Evolutionary conservation across 208 protist genomes (phyloP), one percentile per base, ranked within the genome.

Genomic region (Trypanosoma caninum): DNA sequence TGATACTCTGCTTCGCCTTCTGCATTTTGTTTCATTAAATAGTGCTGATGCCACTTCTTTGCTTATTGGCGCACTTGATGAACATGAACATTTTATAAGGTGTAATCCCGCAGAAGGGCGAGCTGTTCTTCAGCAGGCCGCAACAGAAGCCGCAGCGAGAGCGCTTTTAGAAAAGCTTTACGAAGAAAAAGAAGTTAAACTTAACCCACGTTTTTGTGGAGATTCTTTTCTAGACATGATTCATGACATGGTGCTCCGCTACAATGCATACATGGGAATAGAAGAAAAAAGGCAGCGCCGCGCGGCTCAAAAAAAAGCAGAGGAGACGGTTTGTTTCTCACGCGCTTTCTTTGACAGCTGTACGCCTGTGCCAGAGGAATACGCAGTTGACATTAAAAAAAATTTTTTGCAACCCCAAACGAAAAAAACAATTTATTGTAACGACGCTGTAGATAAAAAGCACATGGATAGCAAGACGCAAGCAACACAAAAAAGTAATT

Each of bases 231-330:
- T 70, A 4, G 70, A 84, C 28, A 73, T 63, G 14, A 27, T 88
- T 23, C 44, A 63, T 10, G 62, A 76, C 35, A 83, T 87, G 63
- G 73, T 85, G 1, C 42, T 53, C n/a, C 78, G 78, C 48, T 86
- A 88, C 54, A 75, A 83, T 50, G 70, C 58, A 28, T 87, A 80
- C 60, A 82, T 87, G 60, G 60, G 58, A 46, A 76, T 72, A 45
- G 41, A 72, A 35, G 70, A 76, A 30, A 56, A 59, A 14, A 59
- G 76, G 53, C 71, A 74, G 30, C 75, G 62, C 5, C 69, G 78
- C 11, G 37, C 55, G 22, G 47, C 68, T 34, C 66, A 67, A 34
- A 73, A 72, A 33, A 63, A 33, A 16, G 59, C n/a, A n/a, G 23
- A 76, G 28, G 33, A 65, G 18, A 57, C 35, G 28, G 14, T 7